These are phyloP conservation scores for Ogataea thermomethanolica DNA, from an alignment of 805 yeast genomes.

Conservation along the genomic window DNA sequence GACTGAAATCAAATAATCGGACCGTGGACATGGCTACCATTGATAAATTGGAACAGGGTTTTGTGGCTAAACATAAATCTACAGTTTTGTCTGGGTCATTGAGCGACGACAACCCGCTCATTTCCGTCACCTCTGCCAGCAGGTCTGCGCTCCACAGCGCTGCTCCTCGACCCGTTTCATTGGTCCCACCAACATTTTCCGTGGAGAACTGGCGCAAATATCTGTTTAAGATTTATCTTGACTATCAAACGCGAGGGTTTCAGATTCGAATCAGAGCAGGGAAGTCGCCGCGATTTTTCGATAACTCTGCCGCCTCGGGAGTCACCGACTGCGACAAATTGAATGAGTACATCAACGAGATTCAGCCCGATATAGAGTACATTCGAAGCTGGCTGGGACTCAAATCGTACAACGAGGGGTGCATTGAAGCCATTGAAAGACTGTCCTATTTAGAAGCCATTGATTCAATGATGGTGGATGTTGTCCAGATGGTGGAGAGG, in stretches of 20 bases:
- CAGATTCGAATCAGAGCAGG: conserved; percentile 15
- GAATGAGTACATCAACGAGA: conserved; percentile 13
- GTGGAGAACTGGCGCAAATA: conserved; percentile 24
- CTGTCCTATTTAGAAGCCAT: conserved; percentile 17
- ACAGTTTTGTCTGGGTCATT: conserved; percentile 19
- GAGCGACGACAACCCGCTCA: conserved; percentile 22
- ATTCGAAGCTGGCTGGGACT: conserved; percentile 21
- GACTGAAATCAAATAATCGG: conserved; percentile 7
- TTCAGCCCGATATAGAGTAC: conserved; percentile 23
- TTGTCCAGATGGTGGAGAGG: conserved; percentile 25
- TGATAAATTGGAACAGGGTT: conserved; percentile 7
- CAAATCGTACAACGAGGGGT: conserved; percentile 26
- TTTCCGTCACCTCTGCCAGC: conserved; percentile 13
- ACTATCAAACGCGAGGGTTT: conserved; percentile 8
- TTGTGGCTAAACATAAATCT: conserved; percentile 13
- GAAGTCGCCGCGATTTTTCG: conserved; percentile 7
- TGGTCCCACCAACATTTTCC: conserved; percentile 27
- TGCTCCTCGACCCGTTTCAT: conserved; percentile 10
- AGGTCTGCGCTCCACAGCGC: conserved; percentile 2
- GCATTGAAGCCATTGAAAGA: conserved; percentile 24
- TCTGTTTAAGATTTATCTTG: conserved; percentile 20
- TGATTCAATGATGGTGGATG: conserved; percentile 22
- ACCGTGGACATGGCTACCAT: conserved; percentile 10
- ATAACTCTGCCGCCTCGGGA: conserved; percentile 1
- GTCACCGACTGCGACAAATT: conserved; percentile 7